These are phyloP conservation scores for Termitomyces sp. DNA, from an alignment of 1,284 basidiomycete species.

Conservation along the genomic window DNA sequence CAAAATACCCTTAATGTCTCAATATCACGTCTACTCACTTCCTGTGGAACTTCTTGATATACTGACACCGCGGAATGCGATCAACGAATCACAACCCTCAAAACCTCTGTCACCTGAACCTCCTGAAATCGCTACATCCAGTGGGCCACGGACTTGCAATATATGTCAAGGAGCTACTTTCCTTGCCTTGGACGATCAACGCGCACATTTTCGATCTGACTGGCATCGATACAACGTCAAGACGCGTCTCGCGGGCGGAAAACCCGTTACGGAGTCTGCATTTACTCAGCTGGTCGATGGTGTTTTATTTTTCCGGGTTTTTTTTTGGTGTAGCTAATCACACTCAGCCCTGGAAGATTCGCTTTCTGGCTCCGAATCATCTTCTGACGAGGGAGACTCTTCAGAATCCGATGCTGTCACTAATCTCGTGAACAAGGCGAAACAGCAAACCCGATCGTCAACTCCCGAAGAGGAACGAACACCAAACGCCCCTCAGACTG, in stretches of 20 bases:
- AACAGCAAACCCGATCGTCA: constrained; percentile 38
- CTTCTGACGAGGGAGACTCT: constrained; percentile 51
- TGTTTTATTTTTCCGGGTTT: constrained; percentile 22
- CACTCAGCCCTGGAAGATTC: constrained; percentile 76
- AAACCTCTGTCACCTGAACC: constrained; percentile 28
- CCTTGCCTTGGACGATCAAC: constrained; percentile 74
- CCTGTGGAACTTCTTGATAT: constrained; percentile 63
- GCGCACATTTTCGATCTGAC: constrained; percentile 88
- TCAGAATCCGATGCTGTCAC: constrained; percentile 64
- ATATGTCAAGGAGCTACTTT: constrained; percentile 75
- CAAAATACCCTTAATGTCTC: constrained; percentile 27
- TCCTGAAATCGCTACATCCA: constrained; percentile 21
- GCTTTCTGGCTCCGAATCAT: constrained; percentile 82
- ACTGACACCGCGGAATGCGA: constrained; percentile 57
- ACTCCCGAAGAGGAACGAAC: constrained; percentile 35
- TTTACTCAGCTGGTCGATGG: constrained; percentile 80
- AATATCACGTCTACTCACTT: constrained; percentile 58
- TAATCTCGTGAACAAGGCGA: constrained; percentile 61
- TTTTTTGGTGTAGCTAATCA: not conserved
- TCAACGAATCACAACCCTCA: constrained; percentile 32
- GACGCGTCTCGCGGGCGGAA: constrained; percentile 58
- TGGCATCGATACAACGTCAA: constrained; percentile 99
- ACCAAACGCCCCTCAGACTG: constrained; percentile 55
- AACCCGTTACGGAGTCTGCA: constrained; percentile 60
- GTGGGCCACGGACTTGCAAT: constrained; percentile 61